Conservation (phyloP, 805 yeast genomes). For the Kluyveromyces starmeri region DNA sequence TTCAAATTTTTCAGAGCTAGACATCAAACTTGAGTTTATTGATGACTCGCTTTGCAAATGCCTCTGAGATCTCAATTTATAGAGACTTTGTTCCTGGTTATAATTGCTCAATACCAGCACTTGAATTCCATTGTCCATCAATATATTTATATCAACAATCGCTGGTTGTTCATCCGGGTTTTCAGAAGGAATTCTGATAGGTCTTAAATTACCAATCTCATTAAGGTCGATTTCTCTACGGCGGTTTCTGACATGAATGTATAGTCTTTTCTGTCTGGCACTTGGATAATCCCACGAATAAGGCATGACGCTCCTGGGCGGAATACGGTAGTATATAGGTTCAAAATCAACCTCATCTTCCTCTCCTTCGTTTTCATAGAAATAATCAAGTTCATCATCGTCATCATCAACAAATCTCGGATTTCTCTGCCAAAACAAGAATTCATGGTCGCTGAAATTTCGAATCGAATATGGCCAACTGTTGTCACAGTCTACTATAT, state of each 20-base stretch:
- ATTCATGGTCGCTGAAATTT: slow-evolving; percentile 82
- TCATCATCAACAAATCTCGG: slow-evolving; percentile 39
- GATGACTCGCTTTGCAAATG: slow-evolving; percentile 15
- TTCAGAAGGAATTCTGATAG: slow-evolving; percentile 62
- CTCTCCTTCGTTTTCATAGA: slow-evolving; percentile 40
- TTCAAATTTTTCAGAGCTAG: slow-evolving; percentile 43
- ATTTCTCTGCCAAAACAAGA: slow-evolving; percentile 77
- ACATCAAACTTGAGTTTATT: slow-evolving; percentile 28
- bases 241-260: slow-evolving; percentile 60
- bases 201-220: slow-evolving; percentile 85
- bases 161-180: slow-evolving; percentile 30
- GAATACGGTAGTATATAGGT: slow-evolving; percentile 74
- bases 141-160: slow-evolving; percentile 80
- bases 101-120: slow-evolving; percentile 76
- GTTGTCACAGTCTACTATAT: slow-evolving; percentile 59
- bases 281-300: slow-evolving; percentile 98
- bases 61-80: slow-evolving; percentile 36
- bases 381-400: slow-evolving; percentile 40
- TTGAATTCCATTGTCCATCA: slow-evolving; percentile 94
- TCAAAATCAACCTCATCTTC: slow-evolving; percentile 48
- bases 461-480: slow-evolving; percentile 91
- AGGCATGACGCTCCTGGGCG: slow-evolving; percentile 92
- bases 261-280: slow-evolving; percentile 72
- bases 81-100: slow-evolving; percentile 68
- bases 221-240: slow-evolving; percentile 78